These are phyloP conservation scores for Vitis rotundifolia DNA, from an alignment of 164 flowering plant genomes.

Conservation along the genomic window DNA sequence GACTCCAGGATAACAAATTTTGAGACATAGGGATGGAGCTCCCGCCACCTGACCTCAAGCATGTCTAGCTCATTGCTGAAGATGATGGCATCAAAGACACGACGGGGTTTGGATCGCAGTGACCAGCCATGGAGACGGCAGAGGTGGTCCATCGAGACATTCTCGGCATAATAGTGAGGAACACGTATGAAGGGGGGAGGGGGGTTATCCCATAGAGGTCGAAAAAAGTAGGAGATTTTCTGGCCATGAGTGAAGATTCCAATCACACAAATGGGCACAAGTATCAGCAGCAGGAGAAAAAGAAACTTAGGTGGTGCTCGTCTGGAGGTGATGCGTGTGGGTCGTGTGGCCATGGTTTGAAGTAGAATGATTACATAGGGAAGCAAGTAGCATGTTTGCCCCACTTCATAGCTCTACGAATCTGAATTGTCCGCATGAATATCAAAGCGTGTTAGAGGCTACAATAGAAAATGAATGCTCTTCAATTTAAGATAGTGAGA, in stretches of 20 bases:
- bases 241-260: slow-evolving; percentile 30
- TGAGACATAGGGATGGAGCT: slow-evolving; percentile 42
- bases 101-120: slow-evolving; percentile 41
- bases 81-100: slow-evolving; percentile 51
- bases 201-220: slow-evolving; percentile 63
- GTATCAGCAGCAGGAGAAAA: slow-evolving; percentile 21
- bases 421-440: slow-evolving; percentile 4
- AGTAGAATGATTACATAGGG: neutral
- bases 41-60: slow-evolving; percentile 58
- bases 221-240: slow-evolving; percentile 44
- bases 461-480: too few relatives aligned
- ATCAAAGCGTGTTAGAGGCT: too few relatives aligned
- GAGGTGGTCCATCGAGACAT: slow-evolving; percentile 47
- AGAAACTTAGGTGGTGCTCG: slow-evolving; percentile 26
- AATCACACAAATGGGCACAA: slow-evolving; percentile 27
- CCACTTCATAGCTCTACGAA: slow-evolving; percentile 1
- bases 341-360: slow-evolving; percentile 27
- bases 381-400: slow-evolving; percentile 8
- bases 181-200: slow-evolving; percentile 42
- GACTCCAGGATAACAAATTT: slow-evolving; percentile 56
- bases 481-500: too few relatives aligned
- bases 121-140: slow-evolving; percentile 65
- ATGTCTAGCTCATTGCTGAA: slow-evolving; percentile 62
- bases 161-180: slow-evolving; percentile 61
- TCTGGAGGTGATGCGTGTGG: slow-evolving; percentile 16